phyloP scores from a whole-genome alignment of 106 monocot species.

The Acorus calamus region DNA sequence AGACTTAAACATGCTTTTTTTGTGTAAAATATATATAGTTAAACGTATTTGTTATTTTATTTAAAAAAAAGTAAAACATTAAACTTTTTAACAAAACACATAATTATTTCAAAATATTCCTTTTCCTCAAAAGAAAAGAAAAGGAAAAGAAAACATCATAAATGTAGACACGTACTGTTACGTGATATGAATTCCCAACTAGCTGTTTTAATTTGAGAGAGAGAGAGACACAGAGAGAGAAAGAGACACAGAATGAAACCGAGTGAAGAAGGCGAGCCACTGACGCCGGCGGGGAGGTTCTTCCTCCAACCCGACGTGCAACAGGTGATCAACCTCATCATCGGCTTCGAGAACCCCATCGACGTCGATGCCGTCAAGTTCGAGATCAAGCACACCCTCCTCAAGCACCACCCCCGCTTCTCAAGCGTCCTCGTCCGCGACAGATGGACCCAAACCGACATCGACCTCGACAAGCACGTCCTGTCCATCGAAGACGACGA shows the following conservation, averaged over 20 bases:
- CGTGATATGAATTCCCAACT: too few relatives aligned
- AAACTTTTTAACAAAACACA: too few relatives aligned
- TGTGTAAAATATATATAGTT: too few relatives aligned
- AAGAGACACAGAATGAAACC: neutral
- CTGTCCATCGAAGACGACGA: too few relatives aligned
- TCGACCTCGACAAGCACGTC: conserved; percentile 80
- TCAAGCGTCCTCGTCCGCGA: conserved; percentile 54
- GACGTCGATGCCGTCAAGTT: conserved; percentile 16
- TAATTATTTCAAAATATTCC: too few relatives aligned
- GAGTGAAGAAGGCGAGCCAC: conserved; percentile 8
- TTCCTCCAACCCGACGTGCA: conserved; percentile 19
- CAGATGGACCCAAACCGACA: conserved; percentile 57
- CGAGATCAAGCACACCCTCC: conserved; percentile 8
- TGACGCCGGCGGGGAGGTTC: conserved; percentile 25
- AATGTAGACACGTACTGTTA: too few relatives aligned
- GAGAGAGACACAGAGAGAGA: too few relatives aligned
- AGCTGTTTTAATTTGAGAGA: neutral
- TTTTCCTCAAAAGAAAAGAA: too few relatives aligned
- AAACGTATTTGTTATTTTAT: too few relatives aligned
- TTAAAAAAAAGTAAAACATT: too few relatives aligned
- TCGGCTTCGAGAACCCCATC: conserved; percentile 17
- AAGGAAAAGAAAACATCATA: too few relatives aligned
- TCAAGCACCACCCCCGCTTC: conserved; percentile 12
- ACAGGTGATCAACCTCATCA: conserved; percentile 14
- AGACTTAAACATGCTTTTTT: too few relatives aligned